phyloP scores from a whole-genome alignment of 306 rosid genomes.

The Rosa rugosa region DNA sequence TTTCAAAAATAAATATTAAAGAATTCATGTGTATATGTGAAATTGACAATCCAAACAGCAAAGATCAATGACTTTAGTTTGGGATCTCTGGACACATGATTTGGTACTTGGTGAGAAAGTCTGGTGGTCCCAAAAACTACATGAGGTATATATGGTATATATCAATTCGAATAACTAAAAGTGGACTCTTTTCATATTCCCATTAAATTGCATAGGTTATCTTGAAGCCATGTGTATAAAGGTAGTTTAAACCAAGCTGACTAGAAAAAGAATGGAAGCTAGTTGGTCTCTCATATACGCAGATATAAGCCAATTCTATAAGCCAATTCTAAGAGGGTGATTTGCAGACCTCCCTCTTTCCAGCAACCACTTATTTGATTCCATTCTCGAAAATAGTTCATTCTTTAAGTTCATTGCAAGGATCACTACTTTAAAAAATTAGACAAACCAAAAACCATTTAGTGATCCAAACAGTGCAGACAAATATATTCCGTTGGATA shows the following conservation, averaged over 20 bases:
- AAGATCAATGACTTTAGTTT: background rate
- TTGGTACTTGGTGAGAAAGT: background rate
- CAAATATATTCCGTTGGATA: background rate
- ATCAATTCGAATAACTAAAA: background rate
- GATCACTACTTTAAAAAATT: background rate
- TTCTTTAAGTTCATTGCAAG: background rate
- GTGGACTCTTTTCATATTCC: background rate
- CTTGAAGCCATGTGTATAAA: background rate
- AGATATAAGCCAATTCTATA: background rate
- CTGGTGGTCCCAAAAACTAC: background rate
- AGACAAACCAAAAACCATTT: background rate
- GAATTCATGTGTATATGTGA: background rate
- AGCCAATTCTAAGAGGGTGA: background rate
- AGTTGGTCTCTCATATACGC: background rate
- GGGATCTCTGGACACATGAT: background rate
- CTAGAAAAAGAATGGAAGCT: background rate
- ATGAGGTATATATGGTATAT: background rate
- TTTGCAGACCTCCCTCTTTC: background rate
- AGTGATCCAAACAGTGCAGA: background rate
- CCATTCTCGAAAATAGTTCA: background rate
- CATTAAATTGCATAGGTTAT: background rate
- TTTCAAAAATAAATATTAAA: background rate
- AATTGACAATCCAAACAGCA: background rate
- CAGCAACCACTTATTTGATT: background rate
- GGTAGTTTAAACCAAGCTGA: background rate